phyloP scores from a whole-genome alignment of 225 moss, liverwort and hornwort genomes.

The Physcomitrium patens region DNA sequence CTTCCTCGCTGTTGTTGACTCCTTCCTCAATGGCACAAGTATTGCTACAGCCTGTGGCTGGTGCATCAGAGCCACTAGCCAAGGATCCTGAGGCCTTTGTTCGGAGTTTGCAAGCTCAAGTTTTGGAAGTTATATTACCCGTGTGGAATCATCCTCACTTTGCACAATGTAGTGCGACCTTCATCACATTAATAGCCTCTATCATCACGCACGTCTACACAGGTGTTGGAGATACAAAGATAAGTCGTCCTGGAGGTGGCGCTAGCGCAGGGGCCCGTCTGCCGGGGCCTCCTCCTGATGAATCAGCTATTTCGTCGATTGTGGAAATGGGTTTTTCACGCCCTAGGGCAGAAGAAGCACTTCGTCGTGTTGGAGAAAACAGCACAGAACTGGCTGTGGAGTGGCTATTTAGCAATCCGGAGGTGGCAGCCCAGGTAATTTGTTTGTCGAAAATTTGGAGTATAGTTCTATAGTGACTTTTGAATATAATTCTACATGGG shows the following conservation, averaged over 20 bases:
- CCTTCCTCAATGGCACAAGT: constrained; percentile 86
- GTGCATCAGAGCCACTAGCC: constrained; percentile 65
- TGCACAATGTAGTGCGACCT: constrained; percentile 75
- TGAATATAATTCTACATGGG: too few relatives aligned
- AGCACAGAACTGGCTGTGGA: constrained; percentile 94
- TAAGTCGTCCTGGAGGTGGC: constrained; percentile 51
- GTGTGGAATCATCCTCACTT: constrained; percentile 95
- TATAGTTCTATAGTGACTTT: not conserved
- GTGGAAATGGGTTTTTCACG: constrained; percentile 98
- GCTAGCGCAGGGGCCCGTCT: constrained; percentile 67
- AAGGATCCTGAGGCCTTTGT: constrained; percentile 89
- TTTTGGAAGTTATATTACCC: constrained; percentile 88
- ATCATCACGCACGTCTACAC: constrained; percentile 88
- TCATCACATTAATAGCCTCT: constrained; percentile 86
- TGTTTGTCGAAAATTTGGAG: constrained; percentile 10
- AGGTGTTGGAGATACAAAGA: constrained; percentile 81
- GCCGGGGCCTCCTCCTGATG: constrained; percentile 83
- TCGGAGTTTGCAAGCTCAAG: constrained; percentile 81
- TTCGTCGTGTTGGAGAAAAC: constrained; percentile 79
- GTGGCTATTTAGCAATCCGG: constrained; percentile 92
- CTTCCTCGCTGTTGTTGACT: constrained; percentile 75
- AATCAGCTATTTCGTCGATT: constrained; percentile 73
- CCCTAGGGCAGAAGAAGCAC: constrained; percentile 87
- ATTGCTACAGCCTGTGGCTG: constrained; percentile 80
- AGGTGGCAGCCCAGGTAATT: constrained; percentile 77